phyloP scores from a whole-genome alignment of 495 filamentous ascomycete species.

The Neurospora sp. region DNA sequence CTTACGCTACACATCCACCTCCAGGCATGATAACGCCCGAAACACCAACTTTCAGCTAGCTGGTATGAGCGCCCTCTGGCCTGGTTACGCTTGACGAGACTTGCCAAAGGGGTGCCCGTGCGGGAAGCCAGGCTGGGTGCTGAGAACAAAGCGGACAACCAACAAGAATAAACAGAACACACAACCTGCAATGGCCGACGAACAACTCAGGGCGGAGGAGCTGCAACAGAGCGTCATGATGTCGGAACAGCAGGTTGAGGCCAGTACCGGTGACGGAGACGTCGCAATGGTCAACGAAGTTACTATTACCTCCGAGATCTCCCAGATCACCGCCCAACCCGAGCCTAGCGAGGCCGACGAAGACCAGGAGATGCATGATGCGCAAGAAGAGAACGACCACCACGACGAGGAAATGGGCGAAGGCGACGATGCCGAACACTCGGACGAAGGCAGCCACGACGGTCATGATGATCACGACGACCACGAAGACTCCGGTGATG shows the following conservation, averaged over 20 bases:
- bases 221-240: slow-evolving; percentile 39
- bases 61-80: slow-evolving; percentile 14
- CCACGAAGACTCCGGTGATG: slow-evolving; percentile 26
- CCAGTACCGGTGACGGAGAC: slow-evolving; percentile 13
- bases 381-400: slow-evolving; percentile 29
- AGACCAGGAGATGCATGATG: slow-evolving; percentile 42
- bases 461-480: slow-evolving; percentile 30
- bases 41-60: neutral
- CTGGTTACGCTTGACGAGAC: slow-evolving; percentile 13
- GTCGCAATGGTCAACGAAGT: slow-evolving; percentile 26
- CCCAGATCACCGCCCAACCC: slow-evolving; percentile 35
- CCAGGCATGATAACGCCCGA: slow-evolving; percentile 12
- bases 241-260: slow-evolving; percentile 30
- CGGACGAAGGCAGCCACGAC: slow-evolving; percentile 21
- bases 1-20: slow-evolving; percentile 2
- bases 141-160: neutral
- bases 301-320: slow-evolving; percentile 23
- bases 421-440: slow-evolving; percentile 20
- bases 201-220: slow-evolving; percentile 42
- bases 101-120: slow-evolving; percentile 2
- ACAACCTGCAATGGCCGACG: slow-evolving; percentile 30
- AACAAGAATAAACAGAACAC: slow-evolving; percentile 1
- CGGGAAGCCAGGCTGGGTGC: neutral
- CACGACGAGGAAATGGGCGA: slow-evolving; percentile 24
- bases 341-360: slow-evolving; percentile 41